Percentiles rank a stretch among this genome's conserved stretches.
phyloP scores from a whole-genome alignment of 2,329 filamentous ascomycete species.

The Aspergillus tamarii region DNA sequence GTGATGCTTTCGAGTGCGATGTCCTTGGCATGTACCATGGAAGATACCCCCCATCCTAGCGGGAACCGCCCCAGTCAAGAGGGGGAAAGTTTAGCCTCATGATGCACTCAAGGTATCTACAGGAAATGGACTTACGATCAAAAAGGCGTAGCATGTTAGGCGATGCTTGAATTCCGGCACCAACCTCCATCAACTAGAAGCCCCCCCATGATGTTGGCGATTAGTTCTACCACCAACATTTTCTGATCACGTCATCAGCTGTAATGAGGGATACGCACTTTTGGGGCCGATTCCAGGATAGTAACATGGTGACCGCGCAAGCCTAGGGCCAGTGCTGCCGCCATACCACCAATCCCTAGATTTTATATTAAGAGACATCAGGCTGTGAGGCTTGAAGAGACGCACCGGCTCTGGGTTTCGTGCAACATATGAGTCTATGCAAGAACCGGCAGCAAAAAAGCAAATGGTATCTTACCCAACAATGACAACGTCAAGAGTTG shows the following conservation, averaged over 20 bases:
- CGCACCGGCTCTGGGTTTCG: not conserved
- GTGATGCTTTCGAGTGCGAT: not conserved
- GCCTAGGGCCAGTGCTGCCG: not conserved
- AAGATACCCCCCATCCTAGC: not conserved
- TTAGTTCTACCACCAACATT: not conserved
- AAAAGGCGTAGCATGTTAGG: not conserved
- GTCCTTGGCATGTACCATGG: not conserved
- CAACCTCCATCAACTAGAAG: not conserved
- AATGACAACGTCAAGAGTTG: not conserved
- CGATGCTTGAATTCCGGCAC: not conserved
- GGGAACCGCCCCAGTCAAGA: too few relatives aligned
- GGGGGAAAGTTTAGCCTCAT: not conserved
- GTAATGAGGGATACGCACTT: not conserved
- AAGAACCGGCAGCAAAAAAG: not conserved
- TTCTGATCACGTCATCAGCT: not conserved
- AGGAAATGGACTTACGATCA: not conserved
- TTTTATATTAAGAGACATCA: not conserved
- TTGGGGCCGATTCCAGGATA: not conserved
- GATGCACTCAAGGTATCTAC: not conserved
- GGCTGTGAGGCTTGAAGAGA: not conserved
- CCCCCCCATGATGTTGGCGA: not conserved
- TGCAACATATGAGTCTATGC: not conserved
- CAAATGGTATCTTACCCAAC: not conserved
- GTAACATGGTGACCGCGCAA: not conserved
- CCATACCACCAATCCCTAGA: not conserved